Base-by-base conservation (phyloP, 176 grass and related monocot species). In the Oryza meridionalis region DNA sequence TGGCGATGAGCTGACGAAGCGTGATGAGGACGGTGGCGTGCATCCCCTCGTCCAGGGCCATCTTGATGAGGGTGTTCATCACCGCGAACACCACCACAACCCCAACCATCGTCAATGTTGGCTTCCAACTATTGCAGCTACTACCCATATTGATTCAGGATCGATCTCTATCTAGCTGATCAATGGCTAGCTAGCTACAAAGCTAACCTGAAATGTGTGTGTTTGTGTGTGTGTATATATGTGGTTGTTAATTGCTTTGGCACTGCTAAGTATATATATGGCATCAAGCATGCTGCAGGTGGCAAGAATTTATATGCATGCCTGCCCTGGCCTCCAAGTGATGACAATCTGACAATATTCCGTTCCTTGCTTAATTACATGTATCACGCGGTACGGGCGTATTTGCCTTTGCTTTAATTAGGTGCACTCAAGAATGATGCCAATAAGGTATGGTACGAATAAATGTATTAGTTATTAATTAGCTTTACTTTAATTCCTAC, bases 1-100 rank as follows among this genome's bases (percentile, higher is more conserved):
- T 85, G 4, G 94, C 94, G 0, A 88, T 79, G 26, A 94, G 67
- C 69, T 94, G 94, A 4, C 94, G 88, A 40, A 97, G 83, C 2
- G 92, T 92, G 64, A 92, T 89, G 62, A 94, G 84, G 21, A 97
- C 92, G 5, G 91, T 88, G 68, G 49, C 88, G 67, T 90, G 87
- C 86, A 94, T 90, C 59, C 94, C 94, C 76, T 92, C 74, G 40
- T 94, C 83, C 19, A 97, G 78, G 0, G 77, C 88, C 83, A 90
- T 92, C 90, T 97, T 97, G 4, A 83, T 82, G 65, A 97, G n/a
- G 2, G 77, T 84, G 77, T 88, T 88, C 81, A 92, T 90, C 55
- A 89, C 88, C 0, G 90, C 92, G 6, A 90, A 88, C 38, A 84
- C 59, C 0, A 88, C 62, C 21, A 85, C 88, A 6, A 94, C 88